Base-by-base conservation (phyloP, 768 basidiomycete species). In the Boletales sp. region DNA sequence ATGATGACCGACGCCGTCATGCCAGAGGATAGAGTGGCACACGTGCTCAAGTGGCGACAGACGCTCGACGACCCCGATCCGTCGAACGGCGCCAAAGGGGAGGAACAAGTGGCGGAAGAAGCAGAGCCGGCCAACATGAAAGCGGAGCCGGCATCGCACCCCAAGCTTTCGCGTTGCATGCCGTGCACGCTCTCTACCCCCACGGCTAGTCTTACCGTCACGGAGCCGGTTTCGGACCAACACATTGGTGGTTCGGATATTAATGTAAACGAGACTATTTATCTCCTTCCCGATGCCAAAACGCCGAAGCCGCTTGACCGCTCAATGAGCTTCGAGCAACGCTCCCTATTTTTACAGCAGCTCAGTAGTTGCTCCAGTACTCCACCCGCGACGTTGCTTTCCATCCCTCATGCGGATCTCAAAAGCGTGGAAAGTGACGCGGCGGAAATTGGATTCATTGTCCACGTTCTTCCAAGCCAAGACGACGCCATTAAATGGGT, bases 131-230 rank as follows among this genome's bases (percentile, higher is more conserved):
- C 40, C 35, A 47, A 46, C 10, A 45, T 41, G 10, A 54, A 51
- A 40, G 17, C 32, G 11, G 52, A 58, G 13, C 24, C 40, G n/a
- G 17, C n/a, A 34, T 19, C 15, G 17, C 46, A 2, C 10, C 8
- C 19, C 4, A 21, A 21, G 19, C 60, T 64, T 10, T 71, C 72
- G 34, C 69, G 70, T 34, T 61, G 57, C 49, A 84, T 84, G 83
- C 83, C 83, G 2, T 75, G 83, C 40, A 77, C 82, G 2, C 69
- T 84, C 12, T 59, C 61, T 40, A 72, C 80, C 0, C 80, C 82
- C 15, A 74, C 79, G 19, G 67, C 74, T 10, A 69, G 67, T 53
- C 56, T 59, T 13, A 50, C 55, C 0, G 43, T 50, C 39, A 69
- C 69, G 8, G 61, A 64, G 38, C 64, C 55, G 0, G 45, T 56